Percentiles rank a stretch among this genome's conserved stretches.
Evolutionary conservation across 495 filamentous ascomycete species (phyloP).

Genomic region (Pseudomonodictys pantanalensis): DNA sequence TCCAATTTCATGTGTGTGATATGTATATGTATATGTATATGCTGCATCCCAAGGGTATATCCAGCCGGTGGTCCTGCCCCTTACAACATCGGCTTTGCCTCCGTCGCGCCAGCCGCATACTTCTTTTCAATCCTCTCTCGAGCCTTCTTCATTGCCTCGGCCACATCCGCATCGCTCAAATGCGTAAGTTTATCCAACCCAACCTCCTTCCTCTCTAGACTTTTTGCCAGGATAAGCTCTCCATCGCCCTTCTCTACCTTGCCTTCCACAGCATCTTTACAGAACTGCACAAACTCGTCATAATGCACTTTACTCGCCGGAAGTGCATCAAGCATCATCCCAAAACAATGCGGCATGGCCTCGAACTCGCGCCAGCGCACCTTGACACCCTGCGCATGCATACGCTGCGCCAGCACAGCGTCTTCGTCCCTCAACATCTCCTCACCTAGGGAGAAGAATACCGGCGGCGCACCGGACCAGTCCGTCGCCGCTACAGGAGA

Average conservation of each 20-base stretch:
- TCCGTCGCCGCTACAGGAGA: slow-evolving; percentile 59
- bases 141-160: slow-evolving; percentile 48
- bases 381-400: slow-evolving; percentile 58
- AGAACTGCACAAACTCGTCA: slow-evolving; percentile 57
- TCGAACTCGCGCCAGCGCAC: slow-evolving; percentile 75
- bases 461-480: slow-evolving; percentile 69
- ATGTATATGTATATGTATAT: too few species aligned
- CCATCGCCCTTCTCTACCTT: slow-evolving; percentile 47
- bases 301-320: slow-evolving; percentile 52
- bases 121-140: slow-evolving; percentile 45
- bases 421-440: slow-evolving; percentile 77
- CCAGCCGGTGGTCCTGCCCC: too few species aligned
- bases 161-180: slow-evolving; percentile 54
- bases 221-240: slow-evolving; percentile 54
- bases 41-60: too few species aligned
- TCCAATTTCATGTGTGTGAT: too few species aligned
- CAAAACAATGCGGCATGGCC: slow-evolving; percentile 88
- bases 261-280: slow-evolving; percentile 44
- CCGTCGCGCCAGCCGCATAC: slow-evolving; percentile 45
- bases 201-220: slow-evolving; percentile 40
- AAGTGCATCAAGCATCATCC: slow-evolving; percentile 56
- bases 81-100: slow-evolving; percentile 34
- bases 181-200: slow-evolving; percentile 51
- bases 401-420: slow-evolving; percentile 56
- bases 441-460: slow-evolving; percentile 73